phyloP scores from a whole-genome alignment of 2,329 filamentous ascomycete species.

The Cladophialophora psammophila region DNA sequence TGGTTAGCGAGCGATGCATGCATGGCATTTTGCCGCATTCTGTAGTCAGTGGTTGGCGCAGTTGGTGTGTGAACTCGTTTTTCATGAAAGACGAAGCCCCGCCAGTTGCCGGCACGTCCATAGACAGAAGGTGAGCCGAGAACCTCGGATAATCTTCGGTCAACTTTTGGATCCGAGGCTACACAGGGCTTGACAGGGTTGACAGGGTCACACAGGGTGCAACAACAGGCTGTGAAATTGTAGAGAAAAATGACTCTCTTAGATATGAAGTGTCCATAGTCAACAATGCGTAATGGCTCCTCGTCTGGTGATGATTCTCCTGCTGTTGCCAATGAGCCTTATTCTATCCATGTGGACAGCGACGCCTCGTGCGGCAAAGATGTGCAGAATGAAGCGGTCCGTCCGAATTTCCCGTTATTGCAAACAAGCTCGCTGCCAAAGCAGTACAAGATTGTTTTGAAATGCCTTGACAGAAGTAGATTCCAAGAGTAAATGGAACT shows the following conservation, averaged over 20 bases:
- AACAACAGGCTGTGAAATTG: background rate
- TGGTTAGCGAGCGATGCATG: constrained; percentile 3
- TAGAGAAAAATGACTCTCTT: background rate
- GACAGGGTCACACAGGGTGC: too few species aligned
- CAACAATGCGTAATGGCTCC: background rate
- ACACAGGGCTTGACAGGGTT: background rate
- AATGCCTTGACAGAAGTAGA: too few species aligned
- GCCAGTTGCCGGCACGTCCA: too few species aligned
- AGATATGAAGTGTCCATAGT: background rate
- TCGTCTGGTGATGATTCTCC: background rate
- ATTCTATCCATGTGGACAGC: background rate
- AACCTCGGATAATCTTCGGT: background rate
- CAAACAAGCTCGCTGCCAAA: too few species aligned
- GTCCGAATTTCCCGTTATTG: too few species aligned
- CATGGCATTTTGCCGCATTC: background rate
- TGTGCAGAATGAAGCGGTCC: too few species aligned
- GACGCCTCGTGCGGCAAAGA: background rate
- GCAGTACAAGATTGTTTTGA: too few species aligned
- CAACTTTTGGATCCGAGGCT: background rate
- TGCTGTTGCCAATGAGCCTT: background rate
- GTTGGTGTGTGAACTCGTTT: background rate
- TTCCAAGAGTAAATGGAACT: too few species aligned
- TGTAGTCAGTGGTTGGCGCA: background rate
- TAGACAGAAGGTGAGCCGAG: too few species aligned
- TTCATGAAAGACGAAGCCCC: too few species aligned